phyloP scores from a whole-genome alignment of 441 rosid species.

The Croton setiger region DNA sequence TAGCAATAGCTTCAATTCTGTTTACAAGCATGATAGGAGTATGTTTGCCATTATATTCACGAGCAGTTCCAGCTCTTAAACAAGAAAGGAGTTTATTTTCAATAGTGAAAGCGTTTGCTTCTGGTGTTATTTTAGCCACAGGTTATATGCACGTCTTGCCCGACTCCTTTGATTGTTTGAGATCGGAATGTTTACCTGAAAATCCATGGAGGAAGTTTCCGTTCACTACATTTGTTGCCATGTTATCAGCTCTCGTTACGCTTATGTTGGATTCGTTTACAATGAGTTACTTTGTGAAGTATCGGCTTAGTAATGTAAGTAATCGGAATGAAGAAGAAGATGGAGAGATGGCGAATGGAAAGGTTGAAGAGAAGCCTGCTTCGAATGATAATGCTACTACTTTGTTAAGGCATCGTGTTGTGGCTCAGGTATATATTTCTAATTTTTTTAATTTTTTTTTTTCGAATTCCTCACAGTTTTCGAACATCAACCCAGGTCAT shows the following conservation, averaged over 20 bases:
- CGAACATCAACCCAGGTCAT: no score
- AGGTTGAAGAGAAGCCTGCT: background rate
- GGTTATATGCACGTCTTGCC: conserved; percentile 57
- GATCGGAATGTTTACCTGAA: conserved; percentile 32
- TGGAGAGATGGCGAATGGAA: background rate
- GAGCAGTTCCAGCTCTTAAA: conserved; percentile 24
- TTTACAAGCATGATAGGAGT: conserved; percentile 39
- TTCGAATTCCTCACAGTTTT: no score
- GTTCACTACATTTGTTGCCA: conserved; percentile 44
- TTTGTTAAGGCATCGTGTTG: conserved; percentile 35
- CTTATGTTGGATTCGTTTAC: conserved; percentile 45
- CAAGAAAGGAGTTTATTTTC: conserved; percentile 30
- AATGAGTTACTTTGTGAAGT: conserved; percentile 24
- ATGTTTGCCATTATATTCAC: conserved; percentile 31
- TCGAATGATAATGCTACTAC: background rate
- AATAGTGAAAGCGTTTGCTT: conserved; percentile 39
- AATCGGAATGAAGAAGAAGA: background rate
- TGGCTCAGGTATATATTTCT: conserved; percentile 30
- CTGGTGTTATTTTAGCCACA: conserved; percentile 48
- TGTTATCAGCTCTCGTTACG: conserved; percentile 41
- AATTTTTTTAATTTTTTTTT: no score
- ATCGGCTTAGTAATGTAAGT: no score
- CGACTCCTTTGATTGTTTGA: conserved; percentile 37
- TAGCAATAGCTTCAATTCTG: conserved; percentile 39
- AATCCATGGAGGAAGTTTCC: conserved; percentile 51